Evolutionary conservation across 352 stramenopile genomes (phyloP).

Genomic region (Ophiocytium majus): DNA sequence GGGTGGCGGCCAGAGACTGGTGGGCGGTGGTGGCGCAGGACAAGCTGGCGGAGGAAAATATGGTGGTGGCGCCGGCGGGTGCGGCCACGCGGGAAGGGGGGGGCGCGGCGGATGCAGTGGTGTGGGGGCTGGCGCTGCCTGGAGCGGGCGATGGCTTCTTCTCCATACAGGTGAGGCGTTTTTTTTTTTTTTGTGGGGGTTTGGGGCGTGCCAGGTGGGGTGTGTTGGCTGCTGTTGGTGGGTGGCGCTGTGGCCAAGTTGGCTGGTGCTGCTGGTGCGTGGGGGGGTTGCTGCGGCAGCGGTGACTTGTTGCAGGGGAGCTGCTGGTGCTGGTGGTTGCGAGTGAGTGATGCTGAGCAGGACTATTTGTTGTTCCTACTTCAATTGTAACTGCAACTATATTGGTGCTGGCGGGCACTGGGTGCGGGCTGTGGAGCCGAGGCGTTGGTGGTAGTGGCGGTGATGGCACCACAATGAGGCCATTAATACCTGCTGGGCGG

Average conservation of each 20-base stretch:
- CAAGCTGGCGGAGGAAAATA: not conserved
- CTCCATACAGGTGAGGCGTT: constrained; percentile 30
- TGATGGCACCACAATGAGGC: no score
- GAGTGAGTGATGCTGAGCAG: no score
- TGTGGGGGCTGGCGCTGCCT: constrained; percentile 38
- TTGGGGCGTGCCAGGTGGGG: not conserved
- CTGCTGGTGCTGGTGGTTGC: not conserved
- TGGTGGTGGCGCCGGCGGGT: not conserved
- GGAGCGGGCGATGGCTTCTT: constrained; percentile 31
- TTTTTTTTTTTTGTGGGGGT: not conserved
- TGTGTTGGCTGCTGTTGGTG: not conserved
- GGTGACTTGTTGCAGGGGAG: not conserved
- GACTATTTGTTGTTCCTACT: no score
- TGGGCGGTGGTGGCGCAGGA: not conserved
- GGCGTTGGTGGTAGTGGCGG: no score
- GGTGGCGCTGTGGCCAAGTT: not conserved
- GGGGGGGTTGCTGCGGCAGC: not conserved
- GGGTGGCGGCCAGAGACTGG: constrained; percentile 28
- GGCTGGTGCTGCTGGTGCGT: not conserved
- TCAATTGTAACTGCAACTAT: no score
- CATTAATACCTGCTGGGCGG: no score
- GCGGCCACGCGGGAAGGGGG: not conserved
- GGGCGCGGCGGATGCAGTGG: constrained; percentile 4
- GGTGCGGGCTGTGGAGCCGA: no score
- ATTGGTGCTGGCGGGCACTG: no score